These are phyloP conservation scores for Naganishia onofrii DNA, from an alignment of 768 basidiomycete genomes.

Conservation along the genomic window DNA sequence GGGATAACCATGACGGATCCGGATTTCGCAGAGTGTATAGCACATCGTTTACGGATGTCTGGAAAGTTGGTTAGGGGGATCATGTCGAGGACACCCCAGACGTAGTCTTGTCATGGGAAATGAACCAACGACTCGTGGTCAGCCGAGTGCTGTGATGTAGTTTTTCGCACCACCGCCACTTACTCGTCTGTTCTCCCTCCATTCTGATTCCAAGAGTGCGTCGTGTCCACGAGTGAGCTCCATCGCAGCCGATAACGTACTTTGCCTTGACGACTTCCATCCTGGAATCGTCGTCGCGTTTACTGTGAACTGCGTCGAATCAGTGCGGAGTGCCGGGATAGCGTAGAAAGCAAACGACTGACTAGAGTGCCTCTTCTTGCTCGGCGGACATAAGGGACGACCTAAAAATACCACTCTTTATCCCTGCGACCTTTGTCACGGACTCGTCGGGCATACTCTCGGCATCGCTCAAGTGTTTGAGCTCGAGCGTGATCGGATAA, in stretches of 20 bases:
- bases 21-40: conserved; percentile 65
- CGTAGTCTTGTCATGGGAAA: conserved; percentile 61
- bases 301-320: background rate
- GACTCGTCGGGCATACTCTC: too few relatives aligned
- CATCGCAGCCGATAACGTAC: conserved; percentile 72
- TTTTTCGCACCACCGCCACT: too few relatives aligned
- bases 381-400: too few relatives aligned
- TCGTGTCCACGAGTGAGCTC: conserved; percentile 67
- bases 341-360: too few relatives aligned
- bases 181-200: background rate
- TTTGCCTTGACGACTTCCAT: conserved; percentile 56
- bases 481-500: too few relatives aligned
- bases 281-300: background rate
- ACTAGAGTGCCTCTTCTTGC: too few relatives aligned
- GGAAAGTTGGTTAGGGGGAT: conserved; percentile 72
- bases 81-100: conserved; percentile 80
- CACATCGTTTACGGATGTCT: conserved; percentile 66
- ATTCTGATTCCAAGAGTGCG: background rate
- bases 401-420: too few relatives aligned
- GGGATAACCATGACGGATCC: conserved; percentile 64
- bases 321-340: too few relatives aligned
- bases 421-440: too few relatives aligned
- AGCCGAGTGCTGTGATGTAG: too few relatives aligned
- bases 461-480: too few relatives aligned
- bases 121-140: too few relatives aligned